Conservation (phyloP, 1,284 basidiomycete species). For the Trichosporon sp. region DNA sequence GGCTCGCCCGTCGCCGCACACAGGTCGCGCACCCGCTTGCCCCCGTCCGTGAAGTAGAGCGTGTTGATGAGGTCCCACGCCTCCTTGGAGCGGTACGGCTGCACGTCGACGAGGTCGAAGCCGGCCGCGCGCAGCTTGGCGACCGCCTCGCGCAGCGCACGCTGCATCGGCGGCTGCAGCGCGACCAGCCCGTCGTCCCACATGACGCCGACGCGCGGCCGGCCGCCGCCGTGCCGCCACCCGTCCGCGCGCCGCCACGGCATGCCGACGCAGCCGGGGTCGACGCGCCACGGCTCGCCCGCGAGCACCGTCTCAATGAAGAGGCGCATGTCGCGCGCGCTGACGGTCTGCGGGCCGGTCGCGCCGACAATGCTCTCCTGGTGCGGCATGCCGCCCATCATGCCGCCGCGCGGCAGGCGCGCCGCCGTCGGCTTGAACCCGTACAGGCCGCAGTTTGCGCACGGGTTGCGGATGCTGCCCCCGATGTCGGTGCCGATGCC, state of each 20-base stretch:
- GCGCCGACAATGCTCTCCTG: conserved; percentile 38
- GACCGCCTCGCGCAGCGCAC: conserved; percentile 36
- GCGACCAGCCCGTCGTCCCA: conserved; percentile 42
- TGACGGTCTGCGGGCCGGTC: conserved; percentile 39
- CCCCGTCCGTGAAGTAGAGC: conserved; percentile 41
- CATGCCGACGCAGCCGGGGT: conserved; percentile 35
- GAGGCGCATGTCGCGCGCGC: conserved; percentile 37
- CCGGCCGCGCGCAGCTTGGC: conserved; percentile 27
- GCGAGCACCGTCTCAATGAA: conserved; percentile 39
- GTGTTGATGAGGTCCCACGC: conserved; percentile 28
- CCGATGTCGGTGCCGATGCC: conserved; percentile 51
- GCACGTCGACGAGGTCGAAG: conserved; percentile 30
- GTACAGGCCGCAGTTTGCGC: conserved; percentile 36
- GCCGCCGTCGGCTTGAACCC: conserved; percentile 41
- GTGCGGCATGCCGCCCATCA: conserved; percentile 34
- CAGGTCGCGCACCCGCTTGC: conserved; percentile 26
- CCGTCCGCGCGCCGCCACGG: conserved; percentile 28
- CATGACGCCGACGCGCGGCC: conserved; percentile 40
- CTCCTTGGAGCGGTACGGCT: conserved; percentile 25
- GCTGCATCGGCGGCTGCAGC: conserved; percentile 42
- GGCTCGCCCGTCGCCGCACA: conserved; percentile 29
- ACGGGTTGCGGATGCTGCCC: conserved; percentile 37
- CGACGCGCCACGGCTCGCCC: conserved; percentile 39
- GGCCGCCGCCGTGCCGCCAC: conserved; percentile 18
- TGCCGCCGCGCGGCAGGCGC: conserved; percentile 41